These are phyloP conservation scores for Daedalea quercina DNA, from an alignment of 768 basidiomycete genomes.

Conservation along the genomic window DNA sequence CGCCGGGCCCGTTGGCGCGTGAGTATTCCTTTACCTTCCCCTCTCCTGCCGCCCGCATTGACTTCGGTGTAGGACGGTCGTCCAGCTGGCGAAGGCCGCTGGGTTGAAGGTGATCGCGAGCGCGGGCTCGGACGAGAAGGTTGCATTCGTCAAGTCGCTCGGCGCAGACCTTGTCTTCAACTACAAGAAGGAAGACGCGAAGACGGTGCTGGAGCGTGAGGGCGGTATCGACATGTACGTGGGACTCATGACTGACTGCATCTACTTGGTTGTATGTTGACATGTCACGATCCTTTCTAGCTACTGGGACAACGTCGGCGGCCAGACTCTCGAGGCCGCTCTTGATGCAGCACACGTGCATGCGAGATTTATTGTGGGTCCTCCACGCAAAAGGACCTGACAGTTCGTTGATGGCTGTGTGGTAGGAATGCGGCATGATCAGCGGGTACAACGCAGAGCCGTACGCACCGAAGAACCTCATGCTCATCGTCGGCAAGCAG, in stretches of 20 bases:
- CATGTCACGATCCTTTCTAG: constrained; percentile 4
- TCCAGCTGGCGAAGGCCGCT: constrained; percentile 36
- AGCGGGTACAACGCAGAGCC: constrained; percentile 18
- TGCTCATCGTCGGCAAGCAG: constrained; percentile 21
- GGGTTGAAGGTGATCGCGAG: constrained; percentile 62
- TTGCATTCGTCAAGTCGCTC: constrained; percentile 48
- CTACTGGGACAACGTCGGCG: constrained; percentile 29
- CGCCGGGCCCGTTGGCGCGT: constrained; percentile 54
- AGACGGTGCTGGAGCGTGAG: constrained; percentile 45
- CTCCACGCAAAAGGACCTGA: background rate
- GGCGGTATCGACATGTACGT: constrained; percentile 50
- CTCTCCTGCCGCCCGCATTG: background rate
- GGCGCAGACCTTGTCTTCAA: constrained; percentile 70
- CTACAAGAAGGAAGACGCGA: constrained; percentile 55
- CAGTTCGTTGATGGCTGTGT: background rate
- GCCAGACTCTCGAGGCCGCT: constrained; percentile 24
- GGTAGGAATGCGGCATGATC: constrained; percentile 26
- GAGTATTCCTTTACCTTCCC: constrained; percentile 18
- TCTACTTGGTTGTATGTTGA: no score
- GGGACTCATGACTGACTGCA: background rate
- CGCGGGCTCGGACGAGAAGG: constrained; percentile 71
- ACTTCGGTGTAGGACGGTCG: constrained; percentile 18
- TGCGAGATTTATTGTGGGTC: constrained; percentile 20
- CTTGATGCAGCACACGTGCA: constrained; percentile 8
- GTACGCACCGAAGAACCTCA: constrained; percentile 20